A percentile compares a stretch with the other conserved stretches of the same genome.
phyloP scores from a whole-genome alignment of 1,284 basidiomycete species.

The Papiliotrema nemorosa region DNA sequence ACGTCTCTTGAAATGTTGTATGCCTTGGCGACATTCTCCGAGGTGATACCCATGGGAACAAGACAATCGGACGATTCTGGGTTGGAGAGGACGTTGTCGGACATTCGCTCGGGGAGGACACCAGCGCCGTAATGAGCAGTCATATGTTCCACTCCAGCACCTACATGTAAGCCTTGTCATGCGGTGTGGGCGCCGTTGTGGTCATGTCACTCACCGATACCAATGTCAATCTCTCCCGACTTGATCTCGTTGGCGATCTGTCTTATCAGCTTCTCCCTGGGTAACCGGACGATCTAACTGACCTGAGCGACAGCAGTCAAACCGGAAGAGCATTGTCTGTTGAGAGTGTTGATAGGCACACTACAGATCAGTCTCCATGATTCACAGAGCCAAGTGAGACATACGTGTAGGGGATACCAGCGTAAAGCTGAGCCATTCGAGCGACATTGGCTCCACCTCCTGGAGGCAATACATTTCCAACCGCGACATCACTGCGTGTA shows the following conservation, averaged over 20 bases:
- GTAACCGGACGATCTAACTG: conserved; percentile 7
- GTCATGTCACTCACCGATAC: conserved; percentile 63
- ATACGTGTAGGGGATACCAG: conserved; percentile 81
- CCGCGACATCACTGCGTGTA: conserved; percentile 68
- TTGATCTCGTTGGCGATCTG: conserved; percentile 85
- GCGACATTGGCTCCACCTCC: conserved; percentile 84
- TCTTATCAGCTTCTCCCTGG: too few relatives aligned
- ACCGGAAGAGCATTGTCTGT: conserved; percentile 93
- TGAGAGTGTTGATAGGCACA: conserved; percentile 78
- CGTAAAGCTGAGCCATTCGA: conserved; percentile 90
- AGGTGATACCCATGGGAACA: conserved; percentile 94
- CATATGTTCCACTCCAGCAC: conserved; percentile 95
- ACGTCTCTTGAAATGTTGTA: conserved; percentile 75
- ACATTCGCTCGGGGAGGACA: conserved; percentile 69
- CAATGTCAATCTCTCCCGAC: conserved; percentile 82
- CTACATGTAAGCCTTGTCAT: conserved; percentile 47
- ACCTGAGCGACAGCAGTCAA: conserved; percentile 75
- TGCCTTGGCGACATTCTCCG: conserved; percentile 86
- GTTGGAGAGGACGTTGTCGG: conserved; percentile 72
- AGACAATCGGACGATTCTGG: conserved; percentile 86
- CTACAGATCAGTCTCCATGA: conserved; percentile 15
- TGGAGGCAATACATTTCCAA: conserved; percentile 91
- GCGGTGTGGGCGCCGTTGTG: background rate
- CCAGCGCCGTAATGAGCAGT: conserved; percentile 74
- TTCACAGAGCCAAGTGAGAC: too few relatives aligned